A percentile compares a stretch with the other conserved stretches of the same genome.
phyloP scores from a whole-genome alignment of 352 stramenopile genomes.

The Pythium dissimile region DNA sequence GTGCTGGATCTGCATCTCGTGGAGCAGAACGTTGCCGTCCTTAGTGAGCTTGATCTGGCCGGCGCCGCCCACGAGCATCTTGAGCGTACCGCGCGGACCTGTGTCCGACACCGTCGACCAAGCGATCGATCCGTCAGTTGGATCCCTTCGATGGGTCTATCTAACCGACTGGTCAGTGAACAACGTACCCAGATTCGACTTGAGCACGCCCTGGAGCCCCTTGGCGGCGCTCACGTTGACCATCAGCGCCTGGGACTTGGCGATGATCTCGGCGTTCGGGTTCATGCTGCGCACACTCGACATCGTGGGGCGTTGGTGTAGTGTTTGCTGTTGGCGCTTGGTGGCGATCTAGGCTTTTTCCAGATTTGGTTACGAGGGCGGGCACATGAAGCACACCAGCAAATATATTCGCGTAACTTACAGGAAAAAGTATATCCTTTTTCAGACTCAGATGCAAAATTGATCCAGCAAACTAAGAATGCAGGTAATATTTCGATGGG shows the following conservation, averaged over 20 bases:
- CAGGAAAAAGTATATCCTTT: constrained; percentile 11
- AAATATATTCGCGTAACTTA: constrained; percentile 16
- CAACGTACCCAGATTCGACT: constrained; percentile 87
- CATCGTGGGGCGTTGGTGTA: constrained; percentile 32
- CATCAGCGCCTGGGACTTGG: constrained; percentile 92
- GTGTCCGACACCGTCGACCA: not conserved
- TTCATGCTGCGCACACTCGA: constrained; percentile 84
- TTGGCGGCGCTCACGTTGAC: constrained; percentile 98
- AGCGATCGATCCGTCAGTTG: not conserved
- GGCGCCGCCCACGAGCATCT: constrained; percentile 99
- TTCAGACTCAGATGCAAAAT: constrained; percentile 18
- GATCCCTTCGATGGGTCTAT: no score
- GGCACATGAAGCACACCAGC: constrained; percentile 18
- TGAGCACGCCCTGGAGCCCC: constrained; percentile 95
- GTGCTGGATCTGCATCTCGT: constrained; percentile 99
- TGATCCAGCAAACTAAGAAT: not conserved
- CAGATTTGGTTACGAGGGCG: constrained; percentile 17
- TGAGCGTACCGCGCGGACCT: constrained; percentile 98
- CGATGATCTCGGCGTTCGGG: constrained; percentile 97
- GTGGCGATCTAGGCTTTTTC: no score
- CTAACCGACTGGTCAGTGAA: not conserved
- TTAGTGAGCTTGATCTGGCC: constrained; percentile 99
- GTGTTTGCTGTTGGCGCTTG: no score
- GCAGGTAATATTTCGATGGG: not conserved
- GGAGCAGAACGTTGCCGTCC: constrained; percentile 98